These are phyloP conservation scores for Cladosporium sp. DNA, from an alignment of 2,329 filamentous ascomycete species.

Conservation along the genomic window DNA sequence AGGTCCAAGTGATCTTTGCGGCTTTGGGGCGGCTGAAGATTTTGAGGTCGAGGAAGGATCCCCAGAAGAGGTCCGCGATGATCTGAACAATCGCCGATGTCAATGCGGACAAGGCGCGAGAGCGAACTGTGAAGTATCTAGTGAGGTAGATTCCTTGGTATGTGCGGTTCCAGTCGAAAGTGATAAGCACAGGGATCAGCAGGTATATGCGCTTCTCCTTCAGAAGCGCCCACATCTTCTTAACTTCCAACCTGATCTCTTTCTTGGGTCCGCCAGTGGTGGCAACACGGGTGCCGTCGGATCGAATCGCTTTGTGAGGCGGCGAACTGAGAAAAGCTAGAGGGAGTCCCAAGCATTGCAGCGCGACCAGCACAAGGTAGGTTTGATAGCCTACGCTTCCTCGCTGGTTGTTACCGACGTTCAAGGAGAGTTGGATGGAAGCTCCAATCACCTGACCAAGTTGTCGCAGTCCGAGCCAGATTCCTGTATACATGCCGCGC, in stretches of 20 bases:
- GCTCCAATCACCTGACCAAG: slow-evolving; percentile 1
- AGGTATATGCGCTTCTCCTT: slow-evolving; percentile 5
- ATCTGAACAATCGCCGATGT: slow-evolving; percentile 1
- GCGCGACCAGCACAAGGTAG: not conserved
- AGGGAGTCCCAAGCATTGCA: slow-evolving; percentile 1
- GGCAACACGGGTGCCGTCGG: not conserved
- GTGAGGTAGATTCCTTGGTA: slow-evolving; percentile 8
- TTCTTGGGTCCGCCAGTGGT: not conserved
- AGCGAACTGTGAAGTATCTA: slow-evolving; percentile 1
- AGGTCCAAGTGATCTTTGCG: not conserved
- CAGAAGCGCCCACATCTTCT: not conserved
- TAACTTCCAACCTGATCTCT: not conserved
- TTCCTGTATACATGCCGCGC: too few species aligned
- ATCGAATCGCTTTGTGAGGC: slow-evolving; percentile 1
- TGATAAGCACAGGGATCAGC: not conserved
- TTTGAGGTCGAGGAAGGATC: not conserved
- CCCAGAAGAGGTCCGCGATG: slow-evolving; percentile 9
- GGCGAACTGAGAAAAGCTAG: not conserved
- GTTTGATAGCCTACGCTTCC: not conserved
- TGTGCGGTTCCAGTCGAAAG: not conserved
- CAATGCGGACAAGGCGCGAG: not conserved
- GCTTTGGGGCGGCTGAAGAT: not conserved
- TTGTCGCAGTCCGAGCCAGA: not conserved
- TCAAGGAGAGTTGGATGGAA: not conserved
- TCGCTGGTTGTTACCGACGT: slow-evolving; percentile 8